Base-by-base conservation (phyloP, 139 green algal genomes). In the Tetradesmus obliquus region DNA sequence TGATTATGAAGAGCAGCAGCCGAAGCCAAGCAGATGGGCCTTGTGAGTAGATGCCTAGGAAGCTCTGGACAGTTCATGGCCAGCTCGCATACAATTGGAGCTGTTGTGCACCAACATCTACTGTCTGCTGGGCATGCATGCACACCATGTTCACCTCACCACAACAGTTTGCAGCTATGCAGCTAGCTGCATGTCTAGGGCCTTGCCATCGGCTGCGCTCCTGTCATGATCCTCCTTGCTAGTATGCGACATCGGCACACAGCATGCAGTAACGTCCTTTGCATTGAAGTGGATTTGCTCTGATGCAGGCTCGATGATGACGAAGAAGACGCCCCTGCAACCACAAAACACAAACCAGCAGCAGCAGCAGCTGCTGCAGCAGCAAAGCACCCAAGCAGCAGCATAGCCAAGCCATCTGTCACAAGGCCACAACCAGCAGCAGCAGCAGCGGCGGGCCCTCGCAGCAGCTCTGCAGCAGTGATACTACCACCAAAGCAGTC, bases 11-110 rank as follows among this genome's bases (percentile, higher is more conserved):
- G 76, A 15, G 24, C 51, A 82, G 80, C 80, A 10, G 32, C 58
- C 84, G 5, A 88, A 79, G 22, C 57, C 57, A 55, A 88, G 84
- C 57, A 57, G 57, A 79, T 88, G 84, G 84, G 57, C 84, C n/a
- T 55, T 55, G 82, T 87, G 20, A n/a, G 83, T n/a, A 54, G 10
- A 3, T 72, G 24, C 55, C 13, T 22, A 69, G 20, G 53, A 57
- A 3, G 24, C 45, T 19, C 3, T 66, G 15, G 13, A 19, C 81
- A 69, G 15, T 45, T 45, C 32, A 45, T 45, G 32, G 32, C 32
- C 32, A 45, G 32, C 32, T 45, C 32, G 32, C 32, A 45, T 45
- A 45, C 32, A 45, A 45, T 86, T 55, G 81, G 13, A 10, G 3
- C 15, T 76, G 66, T 1, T 6, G 13, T 8, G 66, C n/a, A 19